Evolutionary conservation across 1,284 basidiomycete species (phyloP).

Genomic region (Agroathelia rolfsii): DNA sequence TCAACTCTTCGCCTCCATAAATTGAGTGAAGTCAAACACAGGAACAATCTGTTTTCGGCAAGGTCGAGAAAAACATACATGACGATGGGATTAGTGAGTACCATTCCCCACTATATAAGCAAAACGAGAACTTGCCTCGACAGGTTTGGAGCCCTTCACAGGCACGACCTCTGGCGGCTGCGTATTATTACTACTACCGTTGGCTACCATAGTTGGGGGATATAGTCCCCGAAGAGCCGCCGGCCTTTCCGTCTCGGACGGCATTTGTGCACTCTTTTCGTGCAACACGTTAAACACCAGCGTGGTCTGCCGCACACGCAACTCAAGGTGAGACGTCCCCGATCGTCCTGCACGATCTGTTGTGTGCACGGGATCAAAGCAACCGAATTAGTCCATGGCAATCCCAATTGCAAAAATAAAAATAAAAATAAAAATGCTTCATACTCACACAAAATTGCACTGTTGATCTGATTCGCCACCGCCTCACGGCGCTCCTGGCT

Average conservation of each 20-base stretch:
- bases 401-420: not conserved
- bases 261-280: conserved; percentile 35
- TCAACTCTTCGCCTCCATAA: too few relatives aligned
- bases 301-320: conserved; percentile 49
- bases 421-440: conserved; percentile 6
- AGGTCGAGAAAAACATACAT: too few relatives aligned
- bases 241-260: conserved; percentile 33
- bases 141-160: conserved; percentile 9
- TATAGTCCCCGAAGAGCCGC: conserved; percentile 22
- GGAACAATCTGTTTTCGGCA: too few relatives aligned
- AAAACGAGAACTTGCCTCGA: not conserved
- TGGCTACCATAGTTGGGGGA: conserved; percentile 10
- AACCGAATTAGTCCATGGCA: not conserved
- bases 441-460: conserved; percentile 68
- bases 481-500: conserved; percentile 63
- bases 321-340: conserved; percentile 50
- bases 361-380: conserved; percentile 8
- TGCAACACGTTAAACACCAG: conserved; percentile 46
- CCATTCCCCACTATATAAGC: too few relatives aligned
- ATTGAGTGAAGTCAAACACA: too few relatives aligned
- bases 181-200: conserved; percentile 15
- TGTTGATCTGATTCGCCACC: conserved; percentile 79
- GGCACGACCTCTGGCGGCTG: conserved; percentile 3
- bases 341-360: conserved; percentile 42
- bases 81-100: too few relatives aligned